Evolutionary conservation across 2,329 filamentous ascomycete genomes (phyloP).

Genomic region (Cladosporium oxysporum): DNA sequence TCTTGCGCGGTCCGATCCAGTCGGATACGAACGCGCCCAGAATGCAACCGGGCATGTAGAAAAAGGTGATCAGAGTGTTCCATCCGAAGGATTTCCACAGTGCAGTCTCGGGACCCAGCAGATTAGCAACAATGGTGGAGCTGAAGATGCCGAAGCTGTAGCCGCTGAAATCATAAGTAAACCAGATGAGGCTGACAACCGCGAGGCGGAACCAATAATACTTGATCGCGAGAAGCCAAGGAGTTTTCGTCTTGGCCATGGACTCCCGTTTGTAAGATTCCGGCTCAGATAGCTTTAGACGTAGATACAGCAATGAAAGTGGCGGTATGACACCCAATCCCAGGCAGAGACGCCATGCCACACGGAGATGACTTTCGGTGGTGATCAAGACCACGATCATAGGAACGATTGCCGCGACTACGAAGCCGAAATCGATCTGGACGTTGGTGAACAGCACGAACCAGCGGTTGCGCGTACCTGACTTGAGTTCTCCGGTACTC

Average conservation of each 20-base stretch:
- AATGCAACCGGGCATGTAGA: slow-evolving; percentile 82
- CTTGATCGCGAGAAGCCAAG: slow-evolving; percentile 53
- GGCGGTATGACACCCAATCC: slow-evolving; percentile 80
- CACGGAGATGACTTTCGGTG: slow-evolving; percentile 3
- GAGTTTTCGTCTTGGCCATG: slow-evolving; percentile 60
- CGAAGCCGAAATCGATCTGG: slow-evolving; percentile 83
- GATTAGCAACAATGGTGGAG: slow-evolving; percentile 68
- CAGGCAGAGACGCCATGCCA: slow-evolving; percentile 73
- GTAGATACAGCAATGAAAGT: slow-evolving; percentile 68
- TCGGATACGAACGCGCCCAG: slow-evolving; percentile 77
- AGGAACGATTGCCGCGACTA: slow-evolving; percentile 76
- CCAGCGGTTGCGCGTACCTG: slow-evolving; percentile 82
- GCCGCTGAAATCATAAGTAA: slow-evolving; percentile 75
- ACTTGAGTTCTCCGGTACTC: slow-evolving; percentile 77
- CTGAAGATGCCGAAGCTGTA: slow-evolving; percentile 89
- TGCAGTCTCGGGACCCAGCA: slow-evolving; percentile 59
- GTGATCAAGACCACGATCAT: slow-evolving; percentile 56
- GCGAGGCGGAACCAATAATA: slow-evolving; percentile 76
- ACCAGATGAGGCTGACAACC: slow-evolving; percentile 76
- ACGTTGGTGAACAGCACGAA: slow-evolving; percentile 80
- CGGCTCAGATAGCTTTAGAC: slow-evolving; percentile 73
- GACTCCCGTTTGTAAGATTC: slow-evolving; percentile 73
- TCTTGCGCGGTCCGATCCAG: slow-evolving; percentile 74
- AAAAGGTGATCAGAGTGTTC: slow-evolving; percentile 85
- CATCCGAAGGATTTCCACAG: slow-evolving; percentile 82